phyloP scores from a whole-genome alignment of 2,329 filamentous ascomycete species.

The Penicillium vulpinum region DNA sequence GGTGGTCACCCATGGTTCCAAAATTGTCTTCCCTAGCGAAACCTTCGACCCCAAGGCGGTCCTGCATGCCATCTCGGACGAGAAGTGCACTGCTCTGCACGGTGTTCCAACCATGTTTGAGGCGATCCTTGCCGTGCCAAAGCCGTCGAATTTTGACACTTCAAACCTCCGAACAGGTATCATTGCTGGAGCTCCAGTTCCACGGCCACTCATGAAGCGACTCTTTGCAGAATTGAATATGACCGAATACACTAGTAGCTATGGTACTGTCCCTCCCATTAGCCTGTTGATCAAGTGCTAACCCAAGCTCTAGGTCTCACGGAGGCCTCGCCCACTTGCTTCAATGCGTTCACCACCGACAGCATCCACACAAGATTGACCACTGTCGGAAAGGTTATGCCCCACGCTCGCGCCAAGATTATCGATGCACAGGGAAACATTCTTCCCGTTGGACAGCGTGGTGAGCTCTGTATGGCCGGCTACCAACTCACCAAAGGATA shows the following conservation, averaged over 20 bases:
- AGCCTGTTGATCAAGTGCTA: neutral
- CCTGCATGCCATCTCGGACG: constrained; percentile 65
- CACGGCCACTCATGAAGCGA: constrained; percentile 70
- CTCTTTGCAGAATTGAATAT: constrained; percentile 72
- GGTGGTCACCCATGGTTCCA: constrained; percentile 70
- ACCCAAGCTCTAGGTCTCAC: constrained; percentile 57
- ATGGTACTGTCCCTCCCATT: constrained; percentile 37
- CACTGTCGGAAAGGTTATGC: constrained; percentile 74
- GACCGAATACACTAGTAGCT: constrained; percentile 69
- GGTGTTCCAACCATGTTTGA: constrained; percentile 86
- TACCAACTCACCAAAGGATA: constrained; percentile 68
- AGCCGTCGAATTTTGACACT: constrained; percentile 50
- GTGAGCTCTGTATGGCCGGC: constrained; percentile 75
- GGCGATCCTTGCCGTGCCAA: constrained; percentile 55
- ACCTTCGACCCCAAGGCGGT: constrained; percentile 69
- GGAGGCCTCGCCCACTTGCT: constrained; percentile 76
- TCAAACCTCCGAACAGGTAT: constrained; percentile 70
- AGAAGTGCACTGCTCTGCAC: constrained; percentile 72
- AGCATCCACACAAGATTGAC: constrained; percentile 64
- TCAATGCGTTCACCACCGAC: constrained; percentile 76
- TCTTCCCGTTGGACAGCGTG: constrained; percentile 66
- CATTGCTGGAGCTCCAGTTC: constrained; percentile 75
- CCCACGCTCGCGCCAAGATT: constrained; percentile 75
- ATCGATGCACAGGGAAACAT: constrained; percentile 64
- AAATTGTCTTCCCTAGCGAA: constrained; percentile 74